Percentiles rank a stretch among this genome's conserved stretches.
Conservation (phyloP, 768 basidiomycete species). For the Ramaria rubella region DNA sequence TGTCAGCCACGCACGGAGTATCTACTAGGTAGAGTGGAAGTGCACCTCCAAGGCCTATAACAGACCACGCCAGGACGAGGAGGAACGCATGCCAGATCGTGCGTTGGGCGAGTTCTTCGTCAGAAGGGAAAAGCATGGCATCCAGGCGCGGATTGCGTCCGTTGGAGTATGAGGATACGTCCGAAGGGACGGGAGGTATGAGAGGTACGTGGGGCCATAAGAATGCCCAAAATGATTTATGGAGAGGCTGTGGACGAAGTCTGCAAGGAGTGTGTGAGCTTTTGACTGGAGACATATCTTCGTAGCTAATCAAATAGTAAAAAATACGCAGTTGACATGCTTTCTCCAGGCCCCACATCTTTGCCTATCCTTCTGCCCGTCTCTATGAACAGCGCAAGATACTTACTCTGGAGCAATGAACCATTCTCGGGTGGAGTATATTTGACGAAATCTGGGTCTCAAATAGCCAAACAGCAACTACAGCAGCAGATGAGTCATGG, state of each 20-base stretch:
- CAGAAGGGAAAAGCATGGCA: constrained; percentile 60
- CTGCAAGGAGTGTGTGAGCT: constrained; percentile 30
- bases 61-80: constrained; percentile 57
- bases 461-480: constrained; percentile 63
- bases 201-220: constrained; percentile 65
- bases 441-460: constrained; percentile 62
- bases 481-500: constrained; percentile 5
- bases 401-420: constrained; percentile 66
- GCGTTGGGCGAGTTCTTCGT: constrained; percentile 69
- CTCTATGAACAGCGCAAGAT: background rate
- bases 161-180: constrained; percentile 37
- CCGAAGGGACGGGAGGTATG: constrained; percentile 48
- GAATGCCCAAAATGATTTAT: constrained; percentile 56
- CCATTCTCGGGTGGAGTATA: constrained; percentile 72
- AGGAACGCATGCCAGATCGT: constrained; percentile 59
- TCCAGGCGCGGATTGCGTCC: constrained; percentile 43
- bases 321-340: background rate
- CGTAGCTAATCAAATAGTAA: no score
- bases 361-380: no score
- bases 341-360: no score
- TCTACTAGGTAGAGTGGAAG: constrained; percentile 67
- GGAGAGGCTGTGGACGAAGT: constrained; percentile 56
- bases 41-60: constrained; percentile 62
- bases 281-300: background rate
- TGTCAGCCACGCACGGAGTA: constrained; percentile 59